A percentile compares a stretch with the other conserved stretches of the same genome.
Evolutionary conservation across 1,139 yeast genomes (phyloP).

Genomic region (Hemisphaericaspora lyxosophila): DNA sequence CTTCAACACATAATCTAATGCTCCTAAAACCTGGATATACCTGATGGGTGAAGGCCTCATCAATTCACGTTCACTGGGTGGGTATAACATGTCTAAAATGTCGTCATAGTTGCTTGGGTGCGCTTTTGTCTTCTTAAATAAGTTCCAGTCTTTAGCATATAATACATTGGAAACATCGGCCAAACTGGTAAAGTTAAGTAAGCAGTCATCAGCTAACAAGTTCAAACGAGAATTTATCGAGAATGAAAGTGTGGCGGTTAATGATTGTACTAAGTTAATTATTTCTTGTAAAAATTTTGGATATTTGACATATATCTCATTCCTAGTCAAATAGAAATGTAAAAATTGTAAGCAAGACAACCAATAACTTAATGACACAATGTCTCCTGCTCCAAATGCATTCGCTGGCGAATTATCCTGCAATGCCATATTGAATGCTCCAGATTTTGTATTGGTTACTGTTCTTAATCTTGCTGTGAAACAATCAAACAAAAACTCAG

Average conservation of each 20-base stretch:
- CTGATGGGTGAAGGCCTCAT: constrained; percentile 85
- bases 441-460: constrained; percentile 58
- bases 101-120: constrained; percentile 61
- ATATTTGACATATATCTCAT: constrained; percentile 51
- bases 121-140: constrained; percentile 56
- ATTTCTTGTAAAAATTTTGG: constrained; percentile 63
- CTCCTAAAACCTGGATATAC: constrained; percentile 84
- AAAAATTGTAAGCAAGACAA: constrained; percentile 64
- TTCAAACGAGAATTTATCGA: constrained; percentile 63
- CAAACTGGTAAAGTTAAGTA: constrained; percentile 62
- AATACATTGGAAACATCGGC: constrained; percentile 61
- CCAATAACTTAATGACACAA: constrained; percentile 73
- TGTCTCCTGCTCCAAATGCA: constrained; percentile 54
- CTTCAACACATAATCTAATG: constrained; percentile 80
- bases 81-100: constrained; percentile 65
- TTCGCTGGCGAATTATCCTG: constrained; percentile 22
- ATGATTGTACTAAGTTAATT: constrained; percentile 56
- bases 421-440: constrained; percentile 50
- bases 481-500: constrained; percentile 58
- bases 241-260: constrained; percentile 62
- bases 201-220: constrained; percentile 58
- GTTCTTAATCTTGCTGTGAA: constrained; percentile 63
- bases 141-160: constrained; percentile 75
- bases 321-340: constrained; percentile 62
- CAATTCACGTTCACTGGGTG: constrained; percentile 62